phyloP scores from a whole-genome alignment of 257 asterid species.

The Scutellaria galericulata region DNA sequence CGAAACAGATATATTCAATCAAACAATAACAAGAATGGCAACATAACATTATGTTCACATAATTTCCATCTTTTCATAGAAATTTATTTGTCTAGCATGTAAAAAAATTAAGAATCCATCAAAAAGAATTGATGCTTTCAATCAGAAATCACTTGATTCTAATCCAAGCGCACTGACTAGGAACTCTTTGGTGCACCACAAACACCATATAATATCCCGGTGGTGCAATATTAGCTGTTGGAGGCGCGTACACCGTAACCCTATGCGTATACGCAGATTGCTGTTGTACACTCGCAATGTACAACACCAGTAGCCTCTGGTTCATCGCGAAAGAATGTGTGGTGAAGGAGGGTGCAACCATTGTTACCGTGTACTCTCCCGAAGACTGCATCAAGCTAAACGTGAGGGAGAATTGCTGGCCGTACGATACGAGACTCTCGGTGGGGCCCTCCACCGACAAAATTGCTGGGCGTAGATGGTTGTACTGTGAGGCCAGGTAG shows the following conservation, averaged over 20 bases:
- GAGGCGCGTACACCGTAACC: constrained; percentile 63
- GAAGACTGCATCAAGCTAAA: constrained; percentile 43
- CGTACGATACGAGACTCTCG: constrained; percentile 46
- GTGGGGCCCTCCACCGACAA: constrained; percentile 46
- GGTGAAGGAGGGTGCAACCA: constrained; percentile 83
- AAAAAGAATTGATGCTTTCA: constrained; percentile 5
- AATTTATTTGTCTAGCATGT: neutral
- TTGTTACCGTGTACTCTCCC: constrained; percentile 49
- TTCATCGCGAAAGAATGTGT: constrained; percentile 90
- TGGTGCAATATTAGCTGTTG: constrained; percentile 70
- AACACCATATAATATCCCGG: constrained; percentile 87
- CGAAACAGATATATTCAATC: neutral
- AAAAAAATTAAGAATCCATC: constrained; percentile 19
- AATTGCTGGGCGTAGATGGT: constrained; percentile 63
- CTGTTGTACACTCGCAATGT: constrained; percentile 36
- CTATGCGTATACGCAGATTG: constrained; percentile 36
- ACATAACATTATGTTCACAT: neutral
- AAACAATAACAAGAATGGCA: neutral
- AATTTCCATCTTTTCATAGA: neutral
- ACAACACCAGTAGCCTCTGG: constrained; percentile 72
- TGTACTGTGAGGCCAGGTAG: constrained; percentile 45
- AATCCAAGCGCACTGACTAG: constrained; percentile 62
- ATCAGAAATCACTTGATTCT: constrained; percentile 41
- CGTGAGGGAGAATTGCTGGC: constrained; percentile 54
- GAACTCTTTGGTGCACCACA: constrained; percentile 69